Evolutionary conservation across 2,329 filamentous ascomycete species (phyloP), one percentile per base, ranked within the genome.

Genomic region (Cladosporium colombiae): DNA sequence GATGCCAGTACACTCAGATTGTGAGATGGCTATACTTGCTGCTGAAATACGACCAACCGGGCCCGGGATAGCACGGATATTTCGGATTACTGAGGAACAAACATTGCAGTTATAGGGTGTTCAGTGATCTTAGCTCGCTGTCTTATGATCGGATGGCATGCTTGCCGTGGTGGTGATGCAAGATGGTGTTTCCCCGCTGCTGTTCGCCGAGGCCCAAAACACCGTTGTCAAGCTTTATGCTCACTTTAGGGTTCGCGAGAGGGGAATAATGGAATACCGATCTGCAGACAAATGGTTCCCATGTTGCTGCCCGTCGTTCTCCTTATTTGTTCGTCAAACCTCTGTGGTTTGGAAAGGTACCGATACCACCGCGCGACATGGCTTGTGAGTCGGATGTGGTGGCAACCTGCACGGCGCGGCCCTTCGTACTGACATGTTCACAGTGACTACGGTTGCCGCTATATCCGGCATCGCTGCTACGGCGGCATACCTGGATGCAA

Each of bases 401-500:
- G 6, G 21, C n/a, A 13, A 57, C 2, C 3, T 29, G n/a, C 16
- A 33, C 18, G n/a, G 18, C 29, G 23, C 33, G n/a, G 33, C n/a
- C 13, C 27, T 53, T 29, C 18, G 3, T 29, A 25, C 55, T 57
- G 55, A 57, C 4, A 23, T 8, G 10, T 23, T 14, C 37, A 0
- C 35, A 68, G 66, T 66, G 29, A 61, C 68, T 14, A 67, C 68
- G 11, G 74, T 67, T 58, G 72, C 72, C 65, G 69, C 71, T 50
- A 44, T 72, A 58, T 71, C 72, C 37, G 73, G 72, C 55, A 70
- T 70, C 27, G 66, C 71, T 56, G 72, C 73, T 13, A 68, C 69
- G 16, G 73, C 72, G 44, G 82, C 83, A 16, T 91, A 91, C 70
- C 78, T 91, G 53, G 86, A 93, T 72, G 91, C 87, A 63, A 91